Evolutionary conservation across 1,139 yeast genomes (phyloP), one percentile per base, ranked within the genome.

Genomic region (Pichia sp.): DNA sequence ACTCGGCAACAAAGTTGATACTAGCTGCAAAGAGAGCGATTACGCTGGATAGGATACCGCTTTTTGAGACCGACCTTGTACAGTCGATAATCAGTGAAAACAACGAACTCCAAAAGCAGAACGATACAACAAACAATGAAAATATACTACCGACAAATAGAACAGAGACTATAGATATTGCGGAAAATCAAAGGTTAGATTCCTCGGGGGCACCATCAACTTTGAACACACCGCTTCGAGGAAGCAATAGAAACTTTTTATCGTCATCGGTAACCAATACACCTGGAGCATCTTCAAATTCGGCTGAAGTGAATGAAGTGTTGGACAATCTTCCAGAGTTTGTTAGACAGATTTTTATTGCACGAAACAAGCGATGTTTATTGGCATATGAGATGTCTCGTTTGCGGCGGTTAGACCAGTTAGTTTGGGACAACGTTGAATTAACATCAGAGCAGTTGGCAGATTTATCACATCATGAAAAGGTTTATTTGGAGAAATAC

Each of bases 311-410:
- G 4, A 29, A 51, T 30, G 50, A 56, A 13, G 48, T 46, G n/a
- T 19, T 56, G 4, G 43, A 50, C 5, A 40, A 52, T 16, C 30
- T 56, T 29, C 59, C 59, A 3, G 56, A 54, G 48, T 87, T 90
- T 66, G 93, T 92, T 2, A 83, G 90, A n/a, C 87, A 85, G 61
- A 70, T 90, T 46, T 85, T 90, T 45, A 84, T 90, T 84, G 78
- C 93, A 57, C 74, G 98, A 54, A 90, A 93, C 70, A 93, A 93
- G 68, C 75, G 99, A 55, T 90, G 97, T 67, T 68, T 93, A 41
- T 69, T 93, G 57, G 97, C 96, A 0, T 90, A 93, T 66, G 89
- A 90, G 66, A 77, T 79, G 58, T 76, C 82, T 29, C 74, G 99
- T 52, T 82, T 95, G 1, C 81, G 79, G 50, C 80, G 83, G 57